These are phyloP conservation scores for Pseudogymnoascus sp. DNA, from an alignment of 2,329 filamentous ascomycete species.

Conservation along the genomic window DNA sequence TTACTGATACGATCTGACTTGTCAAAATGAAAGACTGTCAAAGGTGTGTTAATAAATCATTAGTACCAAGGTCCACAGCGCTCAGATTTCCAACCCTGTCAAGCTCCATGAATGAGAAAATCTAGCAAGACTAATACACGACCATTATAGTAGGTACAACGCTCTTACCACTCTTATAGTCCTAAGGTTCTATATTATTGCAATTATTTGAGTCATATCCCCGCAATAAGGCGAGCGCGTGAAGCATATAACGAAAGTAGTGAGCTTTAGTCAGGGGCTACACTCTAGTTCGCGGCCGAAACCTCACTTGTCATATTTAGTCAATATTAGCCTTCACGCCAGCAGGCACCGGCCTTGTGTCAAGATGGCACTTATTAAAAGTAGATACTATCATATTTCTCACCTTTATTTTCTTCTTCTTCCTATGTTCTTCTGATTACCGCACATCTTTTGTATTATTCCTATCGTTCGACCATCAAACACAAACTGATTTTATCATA, in stretches of 20 bases:
- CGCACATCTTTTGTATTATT: background rate
- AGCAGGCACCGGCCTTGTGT: background rate
- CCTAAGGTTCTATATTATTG: background rate
- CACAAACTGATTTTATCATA: background rate
- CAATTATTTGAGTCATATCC: background rate
- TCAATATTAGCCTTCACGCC: background rate
- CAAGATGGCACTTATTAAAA: background rate
- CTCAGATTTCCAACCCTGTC: background rate
- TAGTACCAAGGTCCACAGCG: background rate
- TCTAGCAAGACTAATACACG: background rate
- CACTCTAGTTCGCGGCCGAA: background rate
- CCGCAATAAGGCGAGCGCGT: background rate
- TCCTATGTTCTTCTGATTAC: background rate
- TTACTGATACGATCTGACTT: background rate
- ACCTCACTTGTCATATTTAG: conserved; percentile 1
- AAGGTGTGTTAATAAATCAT: background rate
- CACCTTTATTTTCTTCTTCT: background rate
- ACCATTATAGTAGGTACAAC: background rate
- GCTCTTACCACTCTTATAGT: background rate
- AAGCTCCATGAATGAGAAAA: background rate
- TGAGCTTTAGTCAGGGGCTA: background rate
- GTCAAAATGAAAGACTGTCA: background rate
- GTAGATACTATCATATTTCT: background rate
- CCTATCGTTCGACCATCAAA: too few species aligned
- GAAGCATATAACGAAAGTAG: background rate